Conservation (phyloP, 371 early-diverging fungal species). For the Nematocida sp. region DNA sequence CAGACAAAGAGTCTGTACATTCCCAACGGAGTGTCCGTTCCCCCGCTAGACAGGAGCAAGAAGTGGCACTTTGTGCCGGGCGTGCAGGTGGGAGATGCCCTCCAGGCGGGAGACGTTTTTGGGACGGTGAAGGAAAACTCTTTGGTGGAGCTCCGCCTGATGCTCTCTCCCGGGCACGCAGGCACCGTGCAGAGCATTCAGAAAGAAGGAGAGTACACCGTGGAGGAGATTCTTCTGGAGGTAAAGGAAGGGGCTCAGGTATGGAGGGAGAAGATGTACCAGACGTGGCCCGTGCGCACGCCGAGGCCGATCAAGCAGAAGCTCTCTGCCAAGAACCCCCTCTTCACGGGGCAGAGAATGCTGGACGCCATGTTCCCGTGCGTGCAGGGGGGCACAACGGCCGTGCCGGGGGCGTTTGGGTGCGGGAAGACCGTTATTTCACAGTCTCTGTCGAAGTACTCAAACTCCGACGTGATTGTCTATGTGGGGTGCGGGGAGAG, state of each 20-base stretch:
- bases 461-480: slow-evolving; percentile 97
- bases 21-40: slow-evolving; percentile 91
- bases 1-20: slow-evolving; percentile 88
- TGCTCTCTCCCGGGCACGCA: slow-evolving; percentile 76
- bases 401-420: slow-evolving; percentile 99
- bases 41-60: slow-evolving; percentile 80
- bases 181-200: slow-evolving; percentile 93
- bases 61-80: slow-evolving; percentile 88
- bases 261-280: slow-evolving; percentile 70
- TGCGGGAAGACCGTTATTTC: slow-evolving; percentile 99
- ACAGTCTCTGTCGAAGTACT: slow-evolving; percentile 96
- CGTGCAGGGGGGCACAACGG: slow-evolving; percentile 99
- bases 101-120: slow-evolving; percentile 92
- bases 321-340: slow-evolving; percentile 83
- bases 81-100: slow-evolving; percentile 80
- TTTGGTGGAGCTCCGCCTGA: slow-evolving; percentile 76
- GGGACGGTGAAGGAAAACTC: slow-evolving; percentile 91
- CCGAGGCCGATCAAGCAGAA: slow-evolving; percentile 95
- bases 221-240: slow-evolving; percentile 78
- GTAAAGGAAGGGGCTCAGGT: slow-evolving; percentile 84
- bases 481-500: slow-evolving; percentile 99
- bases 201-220: slow-evolving; percentile 83
- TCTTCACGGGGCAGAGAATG: slow-evolving; percentile 97
- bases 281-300: slow-evolving; percentile 94
- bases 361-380: slow-evolving; percentile 98